Evolutionary conservation across 2,329 filamentous ascomycete genomes (phyloP), one percentile per base, ranked within the genome.

Genomic region (Escovopsis sp.): DNA sequence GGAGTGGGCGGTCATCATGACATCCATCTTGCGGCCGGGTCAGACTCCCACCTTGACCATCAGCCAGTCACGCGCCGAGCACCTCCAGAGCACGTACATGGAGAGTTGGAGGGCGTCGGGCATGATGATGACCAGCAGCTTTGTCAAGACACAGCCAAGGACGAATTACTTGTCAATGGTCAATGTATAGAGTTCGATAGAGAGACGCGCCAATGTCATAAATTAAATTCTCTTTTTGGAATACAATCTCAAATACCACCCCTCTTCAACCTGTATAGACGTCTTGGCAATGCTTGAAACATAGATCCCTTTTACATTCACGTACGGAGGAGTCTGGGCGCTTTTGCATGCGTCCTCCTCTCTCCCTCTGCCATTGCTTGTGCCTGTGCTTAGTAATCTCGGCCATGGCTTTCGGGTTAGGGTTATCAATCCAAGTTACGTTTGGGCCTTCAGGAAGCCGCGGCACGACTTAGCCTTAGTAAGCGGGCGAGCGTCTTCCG

Each of bases 1-100:
- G 80, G 67, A 81, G 51, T 94, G 86, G 86, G 83, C 82, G 72
- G 74, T 45, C 40, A 45, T 47, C 38, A 43, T 47, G 12, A 47
- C 45, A 1, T 52, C 46, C 38, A 59, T 59, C 46, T 48, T 59
- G 49, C 49, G 62, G 4, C 49, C 49, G 5, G 41, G 43, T 33
- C 35, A 37, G 12, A 41, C 45, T 12, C 48, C 48, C 6, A 40
- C 47, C 2, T 10, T 51, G 35, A 38, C 38, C 36, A 47, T 51
- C 26, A 49, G 48, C 11, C 11, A 36, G 12, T 26, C 33, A 1
- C 48, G 48, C 38, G 49, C 49, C 2, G 34, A 45, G 19, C 36
- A 43, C 19, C 46, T 51, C 30, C 38, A 43, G 2, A 18, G 33
- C 5, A 45, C 45, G 26, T 50, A 50, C 23, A 33, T 36, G 12